Evolutionary conservation across 768 basidiomycete genomes (phyloP).

Genomic region (Ramaria sp.): DNA sequence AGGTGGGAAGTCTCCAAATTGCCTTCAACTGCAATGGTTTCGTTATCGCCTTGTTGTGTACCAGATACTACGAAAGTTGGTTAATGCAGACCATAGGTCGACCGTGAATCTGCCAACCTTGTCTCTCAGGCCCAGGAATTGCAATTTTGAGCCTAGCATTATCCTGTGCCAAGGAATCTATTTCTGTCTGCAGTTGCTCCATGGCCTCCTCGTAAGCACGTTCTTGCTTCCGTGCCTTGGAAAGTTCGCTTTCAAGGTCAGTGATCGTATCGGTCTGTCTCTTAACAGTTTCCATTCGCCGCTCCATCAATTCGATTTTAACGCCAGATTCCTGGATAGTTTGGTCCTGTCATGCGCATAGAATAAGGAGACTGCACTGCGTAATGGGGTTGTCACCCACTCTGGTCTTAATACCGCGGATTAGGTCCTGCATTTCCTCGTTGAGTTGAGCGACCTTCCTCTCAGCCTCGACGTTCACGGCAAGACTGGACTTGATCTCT

Average conservation of each 20-base stretch:
- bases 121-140: slow-evolving; percentile 56
- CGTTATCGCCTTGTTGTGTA: slow-evolving; percentile 42
- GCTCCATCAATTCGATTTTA: slow-evolving; percentile 93
- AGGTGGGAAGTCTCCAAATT: slow-evolving; percentile 83
- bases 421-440: slow-evolving; percentile 83
- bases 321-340: slow-evolving; percentile 78
- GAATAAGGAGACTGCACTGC: not conserved
- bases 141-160: slow-evolving; percentile 70
- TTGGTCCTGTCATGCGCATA: slow-evolving; percentile 57
- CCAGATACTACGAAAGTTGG: slow-evolving; percentile 29
- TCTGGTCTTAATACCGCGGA: slow-evolving; percentile 63
- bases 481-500: slow-evolving; percentile 72
- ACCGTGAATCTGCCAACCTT: slow-evolving; percentile 35
- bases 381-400: slow-evolving; percentile 16
- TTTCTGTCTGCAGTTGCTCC: slow-evolving; percentile 83
- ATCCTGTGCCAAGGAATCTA: slow-evolving; percentile 82
- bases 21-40: slow-evolving; percentile 60
- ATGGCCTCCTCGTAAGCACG: slow-evolving; percentile 87
- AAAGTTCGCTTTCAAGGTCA: slow-evolving; percentile 72
- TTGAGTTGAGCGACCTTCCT: slow-evolving; percentile 74
- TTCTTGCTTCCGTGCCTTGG: slow-evolving; percentile 80
- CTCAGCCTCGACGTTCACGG: slow-evolving; percentile 88
- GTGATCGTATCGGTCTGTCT: slow-evolving; percentile 78
- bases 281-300: slow-evolving; percentile 83
- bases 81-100: slow-evolving; percentile 9